Conservation (phyloP, 2,329 filamentous ascomycete species). For the Hymenoscyphus albidus region DNA sequence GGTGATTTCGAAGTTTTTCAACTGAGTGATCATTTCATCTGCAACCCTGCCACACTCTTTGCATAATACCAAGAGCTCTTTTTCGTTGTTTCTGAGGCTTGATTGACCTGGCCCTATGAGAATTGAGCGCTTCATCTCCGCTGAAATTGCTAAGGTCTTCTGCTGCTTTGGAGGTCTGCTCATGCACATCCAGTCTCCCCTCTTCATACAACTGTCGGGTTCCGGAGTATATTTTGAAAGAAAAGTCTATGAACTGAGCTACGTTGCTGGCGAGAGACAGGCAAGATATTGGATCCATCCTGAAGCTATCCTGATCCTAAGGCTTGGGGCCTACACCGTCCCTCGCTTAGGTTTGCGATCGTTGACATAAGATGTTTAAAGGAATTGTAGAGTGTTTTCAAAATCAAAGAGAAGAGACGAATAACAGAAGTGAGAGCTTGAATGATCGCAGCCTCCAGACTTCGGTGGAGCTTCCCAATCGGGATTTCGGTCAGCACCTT, state of each 20-base stretch:
- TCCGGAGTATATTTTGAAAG: background rate
- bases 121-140: background rate
- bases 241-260: conserved; percentile 1
- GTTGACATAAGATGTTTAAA: background rate
- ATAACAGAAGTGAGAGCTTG: too few species aligned
- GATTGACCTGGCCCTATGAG: background rate
- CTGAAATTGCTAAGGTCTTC: background rate
- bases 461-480: too few species aligned
- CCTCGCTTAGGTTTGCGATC: background rate
- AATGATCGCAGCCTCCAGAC: too few species aligned
- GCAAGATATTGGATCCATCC: conserved; percentile 1
- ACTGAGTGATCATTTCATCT: background rate
- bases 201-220: background rate
- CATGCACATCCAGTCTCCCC: background rate
- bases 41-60: background rate
- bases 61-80: background rate
- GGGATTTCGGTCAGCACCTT: too few species aligned
- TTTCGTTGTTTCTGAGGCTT: background rate
- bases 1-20: background rate
- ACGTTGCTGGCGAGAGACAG: conserved; percentile 4
- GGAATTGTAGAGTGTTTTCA: too few species aligned
- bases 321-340: too few species aligned
- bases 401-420: too few species aligned
- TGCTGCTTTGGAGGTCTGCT: background rate
- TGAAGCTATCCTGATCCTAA: background rate